phyloP scores from a whole-genome alignment of 2,329 filamentous ascomycete species.

The Elsinoe batatas region DNA sequence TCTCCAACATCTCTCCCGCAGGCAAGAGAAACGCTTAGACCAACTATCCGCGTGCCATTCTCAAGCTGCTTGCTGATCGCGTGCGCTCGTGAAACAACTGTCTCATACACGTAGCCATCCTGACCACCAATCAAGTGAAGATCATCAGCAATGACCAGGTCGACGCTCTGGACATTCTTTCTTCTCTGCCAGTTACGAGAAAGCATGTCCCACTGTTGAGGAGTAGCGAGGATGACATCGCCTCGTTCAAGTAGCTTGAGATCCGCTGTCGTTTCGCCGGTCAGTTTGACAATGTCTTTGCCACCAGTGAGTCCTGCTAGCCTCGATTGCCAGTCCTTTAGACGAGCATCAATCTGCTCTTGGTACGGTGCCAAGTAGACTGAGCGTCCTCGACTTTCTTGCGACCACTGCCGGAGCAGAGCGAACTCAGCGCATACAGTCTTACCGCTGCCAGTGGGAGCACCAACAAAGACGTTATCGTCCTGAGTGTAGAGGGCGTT shows the following conservation, averaged over 20 bases:
- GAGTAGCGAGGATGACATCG: conserved; percentile 85
- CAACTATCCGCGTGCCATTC: conserved; percentile 74
- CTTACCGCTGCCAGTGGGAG: conserved; percentile 92
- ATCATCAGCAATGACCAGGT: conserved; percentile 90
- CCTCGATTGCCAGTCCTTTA: conserved; percentile 76
- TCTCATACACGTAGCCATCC: conserved; percentile 84
- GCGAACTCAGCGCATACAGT: conserved; percentile 95
- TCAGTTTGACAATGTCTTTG: conserved; percentile 85
- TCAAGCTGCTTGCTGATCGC: conserved; percentile 86
- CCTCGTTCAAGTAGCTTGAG: conserved; percentile 78
- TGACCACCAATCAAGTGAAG: conserved; percentile 84
- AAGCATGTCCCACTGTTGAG: conserved; percentile 88
- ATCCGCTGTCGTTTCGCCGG: conserved; percentile 84
- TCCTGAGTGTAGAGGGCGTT: conserved; percentile 85
- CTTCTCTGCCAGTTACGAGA: conserved; percentile 94
- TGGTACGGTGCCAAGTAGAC: conserved; percentile 95
- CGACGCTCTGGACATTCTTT: conserved; percentile 86
- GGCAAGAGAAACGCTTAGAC: conserved; percentile 80
- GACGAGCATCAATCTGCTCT: conserved; percentile 73
- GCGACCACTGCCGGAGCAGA: conserved; percentile 77
- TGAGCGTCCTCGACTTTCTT: conserved; percentile 60
- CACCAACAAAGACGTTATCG: conserved; percentile 86
- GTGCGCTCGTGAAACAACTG: conserved; percentile 95
- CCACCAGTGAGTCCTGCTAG: conserved; percentile 64
- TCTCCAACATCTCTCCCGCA: conserved; percentile 92